These are phyloP conservation scores for Pseudotsuga menziesii DNA, from an alignment of 75 land plant genomes.

Conservation along the genomic window DNA sequence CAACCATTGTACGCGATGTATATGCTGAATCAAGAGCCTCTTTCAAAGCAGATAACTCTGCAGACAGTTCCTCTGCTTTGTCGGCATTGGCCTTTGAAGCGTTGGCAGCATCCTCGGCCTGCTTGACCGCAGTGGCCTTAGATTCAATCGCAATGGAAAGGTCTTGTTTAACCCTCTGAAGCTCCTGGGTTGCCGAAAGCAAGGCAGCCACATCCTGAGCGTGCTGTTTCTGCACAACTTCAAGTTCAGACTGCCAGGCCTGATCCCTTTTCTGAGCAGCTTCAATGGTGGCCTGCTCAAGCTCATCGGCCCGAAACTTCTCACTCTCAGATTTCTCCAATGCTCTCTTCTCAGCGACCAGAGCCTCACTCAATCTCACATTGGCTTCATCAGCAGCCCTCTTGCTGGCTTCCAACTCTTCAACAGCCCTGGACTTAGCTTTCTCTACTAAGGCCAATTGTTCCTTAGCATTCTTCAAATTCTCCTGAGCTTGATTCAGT, in stretches of 20 bases:
- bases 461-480: slow-evolving; percentile 59
- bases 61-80: slow-evolving; percentile 43
- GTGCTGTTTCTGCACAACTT: slow-evolving; percentile 45
- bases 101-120: slow-evolving; percentile 54
- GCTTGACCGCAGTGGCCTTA: slow-evolving; percentile 36
- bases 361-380: slow-evolving; percentile 51
- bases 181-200: slow-evolving; percentile 41
- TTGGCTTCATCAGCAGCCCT: slow-evolving; percentile 40
- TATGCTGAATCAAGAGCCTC: slow-evolving; percentile 26
- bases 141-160: slow-evolving; percentile 45
- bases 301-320: slow-evolving; percentile 57
- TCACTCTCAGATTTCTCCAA: slow-evolving; percentile 61
- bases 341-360: slow-evolving; percentile 48
- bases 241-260: slow-evolving; percentile 51
- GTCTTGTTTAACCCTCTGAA: slow-evolving; percentile 47
- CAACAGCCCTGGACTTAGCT: slow-evolving; percentile 34
- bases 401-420: slow-evolving; percentile 46
- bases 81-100: slow-evolving; percentile 48
- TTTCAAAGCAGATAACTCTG: slow-evolving; percentile 38
- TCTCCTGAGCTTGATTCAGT: slow-evolving; percentile 38
- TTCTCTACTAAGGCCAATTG: slow-evolving; percentile 33
- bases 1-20: background rate
- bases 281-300: slow-evolving; percentile 62
- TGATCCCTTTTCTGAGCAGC: slow-evolving; percentile 45
- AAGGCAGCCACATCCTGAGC: slow-evolving; percentile 50